phyloP scores from a whole-genome alignment of 495 filamentous ascomycete species.

The Tetracladium setigerum region DNA sequence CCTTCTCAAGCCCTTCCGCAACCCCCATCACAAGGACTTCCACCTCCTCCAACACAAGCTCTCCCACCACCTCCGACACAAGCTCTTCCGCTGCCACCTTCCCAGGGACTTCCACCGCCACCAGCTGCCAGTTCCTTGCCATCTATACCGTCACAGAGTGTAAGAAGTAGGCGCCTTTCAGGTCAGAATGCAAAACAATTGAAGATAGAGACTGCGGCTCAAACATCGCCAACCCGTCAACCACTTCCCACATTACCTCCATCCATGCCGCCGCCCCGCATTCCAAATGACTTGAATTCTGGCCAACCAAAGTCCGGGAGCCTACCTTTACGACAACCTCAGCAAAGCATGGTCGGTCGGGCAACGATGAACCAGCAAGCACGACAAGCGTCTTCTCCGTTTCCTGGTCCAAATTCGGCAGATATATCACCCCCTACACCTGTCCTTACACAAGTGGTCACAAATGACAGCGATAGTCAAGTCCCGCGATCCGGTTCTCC shows the following conservation, averaged over 20 bases:
- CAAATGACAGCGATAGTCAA: slow-evolving; percentile 33
- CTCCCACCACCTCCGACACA: neutral
- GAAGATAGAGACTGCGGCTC: slow-evolving; percentile 74
- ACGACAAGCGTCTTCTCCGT: slow-evolving; percentile 18
- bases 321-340: slow-evolving; percentile 7
- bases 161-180: slow-evolving; percentile 75
- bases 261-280: slow-evolving; percentile 22
- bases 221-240: slow-evolving; percentile 19
- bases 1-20: slow-evolving; percentile 36
- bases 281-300: slow-evolving; percentile 13
- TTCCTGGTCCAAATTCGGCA: slow-evolving; percentile 9
- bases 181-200: slow-evolving; percentile 70
- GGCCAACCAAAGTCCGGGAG: slow-evolving; percentile 23
- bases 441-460: slow-evolving; percentile 32
- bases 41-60: neutral
- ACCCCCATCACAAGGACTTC: slow-evolving; percentile 24
- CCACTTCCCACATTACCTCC: slow-evolving; percentile 23
- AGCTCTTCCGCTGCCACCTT: neutral
- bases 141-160: slow-evolving; percentile 37
- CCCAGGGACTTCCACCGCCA: neutral
- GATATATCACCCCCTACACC: slow-evolving; percentile 23
- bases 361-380: slow-evolving; percentile 14
- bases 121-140: neutral
- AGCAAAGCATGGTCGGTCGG: neutral
- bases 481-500: slow-evolving; percentile 32